Evolutionary conservation across 1,139 yeast species (phyloP).

Genomic region (Yamadazyma membranifaciens): DNA sequence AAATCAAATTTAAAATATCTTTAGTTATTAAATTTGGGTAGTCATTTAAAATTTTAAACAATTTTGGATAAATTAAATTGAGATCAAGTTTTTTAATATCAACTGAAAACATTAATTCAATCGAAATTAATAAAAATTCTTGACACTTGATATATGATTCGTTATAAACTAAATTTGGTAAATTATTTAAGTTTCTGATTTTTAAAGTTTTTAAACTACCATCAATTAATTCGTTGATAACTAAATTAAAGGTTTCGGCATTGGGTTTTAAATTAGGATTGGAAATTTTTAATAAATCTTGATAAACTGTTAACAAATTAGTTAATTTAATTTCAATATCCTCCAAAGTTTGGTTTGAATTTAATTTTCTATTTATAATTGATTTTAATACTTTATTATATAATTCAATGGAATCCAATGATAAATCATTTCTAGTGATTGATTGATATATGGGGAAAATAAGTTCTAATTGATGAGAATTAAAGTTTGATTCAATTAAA

Average conservation of each 20-base stretch:
- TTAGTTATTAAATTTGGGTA: conserved; percentile 29
- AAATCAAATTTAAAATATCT: conserved; percentile 20
- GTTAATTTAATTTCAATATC: conserved; percentile 48
- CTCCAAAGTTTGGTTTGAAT: conserved; percentile 21
- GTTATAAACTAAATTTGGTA: conserved; percentile 19
- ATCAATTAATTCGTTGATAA: conserved; percentile 49
- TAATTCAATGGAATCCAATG: conserved; percentile 29
- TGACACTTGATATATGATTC: conserved; percentile 44
- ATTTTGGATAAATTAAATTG: conserved; percentile 23
- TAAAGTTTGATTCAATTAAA: conserved; percentile 3
- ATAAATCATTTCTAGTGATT: conserved; percentile 34
- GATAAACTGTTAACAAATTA: conserved; percentile 61
- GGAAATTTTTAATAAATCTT: conserved; percentile 47
- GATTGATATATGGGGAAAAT: conserved; percentile 47
- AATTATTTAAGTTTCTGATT: conserved; percentile 11
- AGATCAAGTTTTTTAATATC: conserved; percentile 27
- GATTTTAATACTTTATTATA: conserved; percentile 40
- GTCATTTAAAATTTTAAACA: conserved; percentile 24
- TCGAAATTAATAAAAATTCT: conserved; percentile 63
- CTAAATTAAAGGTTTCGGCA: conserved; percentile 49
- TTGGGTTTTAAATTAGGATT: conserved; percentile 47
- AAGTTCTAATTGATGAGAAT: conserved; percentile 26
- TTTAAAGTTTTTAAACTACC: conserved; percentile 38
- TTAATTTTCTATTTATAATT: conserved; percentile 29
- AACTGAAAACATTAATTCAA: conserved; percentile 56